phyloP scores from a whole-genome alignment of 2,329 filamentous ascomycete species.

The Claviceps arundinis region DNA sequence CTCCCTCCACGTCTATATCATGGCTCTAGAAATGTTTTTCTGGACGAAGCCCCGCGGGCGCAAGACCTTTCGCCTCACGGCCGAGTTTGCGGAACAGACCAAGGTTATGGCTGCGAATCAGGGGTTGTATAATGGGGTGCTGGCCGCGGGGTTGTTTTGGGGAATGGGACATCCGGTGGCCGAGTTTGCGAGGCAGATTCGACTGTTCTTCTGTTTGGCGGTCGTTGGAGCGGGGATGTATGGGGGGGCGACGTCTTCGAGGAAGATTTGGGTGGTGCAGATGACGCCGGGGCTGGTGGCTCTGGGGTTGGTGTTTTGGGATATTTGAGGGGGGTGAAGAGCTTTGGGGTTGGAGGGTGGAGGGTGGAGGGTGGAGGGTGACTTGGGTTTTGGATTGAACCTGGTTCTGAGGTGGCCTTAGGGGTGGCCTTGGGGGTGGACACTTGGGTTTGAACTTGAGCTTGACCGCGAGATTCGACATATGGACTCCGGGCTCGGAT shows the following conservation, averaged over 20 bases:
- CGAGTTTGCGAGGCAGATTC: conserved; percentile 28
- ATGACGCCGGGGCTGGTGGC: conserved; percentile 14
- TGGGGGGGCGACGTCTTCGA: conserved; percentile 28
- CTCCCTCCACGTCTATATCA: conserved; percentile 33
- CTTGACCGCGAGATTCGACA: too few species aligned
- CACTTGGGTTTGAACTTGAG: too few species aligned
- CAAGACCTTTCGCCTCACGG: conserved; percentile 28
- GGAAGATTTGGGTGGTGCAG: conserved; percentile 31
- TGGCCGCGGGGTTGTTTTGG: conserved; percentile 36
- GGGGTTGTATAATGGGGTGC: conserved; percentile 39
- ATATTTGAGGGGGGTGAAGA: neutral
- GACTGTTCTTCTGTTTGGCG: conserved; percentile 33
- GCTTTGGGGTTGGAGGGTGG: too few species aligned
- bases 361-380: too few species aligned
- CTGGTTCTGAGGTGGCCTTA: too few species aligned
- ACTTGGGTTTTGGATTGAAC: too few species aligned
- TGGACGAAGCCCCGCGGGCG: conserved; percentile 33
- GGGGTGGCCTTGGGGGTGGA: too few species aligned
- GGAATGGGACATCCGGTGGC: conserved; percentile 29
- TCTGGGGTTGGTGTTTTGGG: conserved; percentile 10
- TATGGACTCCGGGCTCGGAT: too few species aligned
- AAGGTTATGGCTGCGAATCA: conserved; percentile 34
- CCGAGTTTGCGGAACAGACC: conserved; percentile 32
- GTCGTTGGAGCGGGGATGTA: conserved; percentile 31
- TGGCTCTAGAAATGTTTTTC: conserved; percentile 35